phyloP scores from a whole-genome alignment of 2,329 filamentous ascomycete genomes.

The Talaromyces amestolkiae region DNA sequence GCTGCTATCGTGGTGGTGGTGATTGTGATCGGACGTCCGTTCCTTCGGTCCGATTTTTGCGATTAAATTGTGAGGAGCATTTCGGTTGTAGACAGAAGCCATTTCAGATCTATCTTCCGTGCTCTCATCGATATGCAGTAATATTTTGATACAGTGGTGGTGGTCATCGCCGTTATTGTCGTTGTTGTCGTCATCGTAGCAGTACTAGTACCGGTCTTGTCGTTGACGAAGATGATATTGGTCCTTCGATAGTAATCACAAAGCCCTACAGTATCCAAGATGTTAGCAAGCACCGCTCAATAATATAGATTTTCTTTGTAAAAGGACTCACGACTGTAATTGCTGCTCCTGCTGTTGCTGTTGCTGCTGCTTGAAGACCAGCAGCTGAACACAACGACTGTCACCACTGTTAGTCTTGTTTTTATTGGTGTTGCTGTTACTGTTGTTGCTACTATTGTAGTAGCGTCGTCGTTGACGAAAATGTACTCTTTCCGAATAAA shows the following conservation, averaged over 20 bases:
- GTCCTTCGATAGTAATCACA: background rate
- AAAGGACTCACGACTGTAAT: background rate
- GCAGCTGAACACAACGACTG: too few species aligned
- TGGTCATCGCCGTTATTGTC: too few species aligned
- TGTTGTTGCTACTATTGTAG: background rate
- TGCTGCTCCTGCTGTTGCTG: background rate
- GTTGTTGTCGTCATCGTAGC: background rate
- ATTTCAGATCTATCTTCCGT: too few species aligned
- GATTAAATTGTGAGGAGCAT: too few species aligned
- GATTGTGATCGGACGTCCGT: too few species aligned
- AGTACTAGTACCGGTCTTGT: background rate
- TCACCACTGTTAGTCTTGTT: background rate
- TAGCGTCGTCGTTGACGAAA: background rate
- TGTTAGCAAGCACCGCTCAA: background rate
- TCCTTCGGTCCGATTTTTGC: too few species aligned
- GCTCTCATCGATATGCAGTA: too few species aligned
- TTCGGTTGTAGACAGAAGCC: too few species aligned
- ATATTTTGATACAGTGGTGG: too few species aligned
- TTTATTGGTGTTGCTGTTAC: background rate
- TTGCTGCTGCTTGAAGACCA: background rate
- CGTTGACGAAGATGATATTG: background rate
- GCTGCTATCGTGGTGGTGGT: background rate
- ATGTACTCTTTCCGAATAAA: background rate
- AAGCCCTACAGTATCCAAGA: background rate
- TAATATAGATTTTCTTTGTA: background rate